Percentiles rank a stretch among this genome's conserved stretches.
Evolutionary conservation across 208 protist species (phyloP).

Genomic region (Strigomonas culicis): DNA sequence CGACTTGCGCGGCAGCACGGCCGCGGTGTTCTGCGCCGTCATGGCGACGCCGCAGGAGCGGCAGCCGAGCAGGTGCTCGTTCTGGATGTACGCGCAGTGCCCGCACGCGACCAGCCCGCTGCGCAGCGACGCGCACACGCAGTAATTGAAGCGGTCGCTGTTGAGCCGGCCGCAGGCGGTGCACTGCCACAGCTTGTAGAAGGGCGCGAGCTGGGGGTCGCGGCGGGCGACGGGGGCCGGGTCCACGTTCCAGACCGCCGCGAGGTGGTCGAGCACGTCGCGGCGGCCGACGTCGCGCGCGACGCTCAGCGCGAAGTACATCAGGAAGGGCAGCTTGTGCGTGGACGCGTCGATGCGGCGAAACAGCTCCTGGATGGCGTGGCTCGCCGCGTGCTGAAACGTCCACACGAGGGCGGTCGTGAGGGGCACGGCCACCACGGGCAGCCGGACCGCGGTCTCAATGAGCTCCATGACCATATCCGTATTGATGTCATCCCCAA

Average conservation of each 20-base stretch:
- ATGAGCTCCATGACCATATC: conserved; percentile 73
- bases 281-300: conserved; percentile 41
- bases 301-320: conserved; percentile 76
- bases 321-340: conserved; percentile 57
- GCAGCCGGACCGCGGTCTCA: conserved; percentile 48
- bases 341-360: conserved; percentile 49
- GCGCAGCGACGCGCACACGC: conserved; percentile 78
- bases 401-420: conserved; percentile 32
- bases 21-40: conserved; percentile 14
- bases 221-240: conserved; percentile 37
- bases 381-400: conserved; percentile 24
- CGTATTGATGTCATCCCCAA: conserved; percentile 83
- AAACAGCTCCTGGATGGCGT: conserved; percentile 58
- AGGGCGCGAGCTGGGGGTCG: conserved; percentile 30
- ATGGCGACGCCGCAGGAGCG: conserved; percentile 50
- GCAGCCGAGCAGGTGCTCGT: conserved; percentile 65
- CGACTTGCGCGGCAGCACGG: conserved; percentile 47
- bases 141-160: conserved; percentile 90
- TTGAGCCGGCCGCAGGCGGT: conserved; percentile 69
- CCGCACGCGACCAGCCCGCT: conserved; percentile 66
- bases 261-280: conserved; percentile 59
- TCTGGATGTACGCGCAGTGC: conserved; percentile 67
- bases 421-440: conserved; percentile 34
- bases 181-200: conserved; percentile 80
- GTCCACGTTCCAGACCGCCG: conserved; percentile 62